Percentiles rank a stretch among this genome's conserved stretches.
phyloP scores from a whole-genome alignment of 495 filamentous ascomycete genomes.

The Friedmanniomyces endolithicus region DNA sequence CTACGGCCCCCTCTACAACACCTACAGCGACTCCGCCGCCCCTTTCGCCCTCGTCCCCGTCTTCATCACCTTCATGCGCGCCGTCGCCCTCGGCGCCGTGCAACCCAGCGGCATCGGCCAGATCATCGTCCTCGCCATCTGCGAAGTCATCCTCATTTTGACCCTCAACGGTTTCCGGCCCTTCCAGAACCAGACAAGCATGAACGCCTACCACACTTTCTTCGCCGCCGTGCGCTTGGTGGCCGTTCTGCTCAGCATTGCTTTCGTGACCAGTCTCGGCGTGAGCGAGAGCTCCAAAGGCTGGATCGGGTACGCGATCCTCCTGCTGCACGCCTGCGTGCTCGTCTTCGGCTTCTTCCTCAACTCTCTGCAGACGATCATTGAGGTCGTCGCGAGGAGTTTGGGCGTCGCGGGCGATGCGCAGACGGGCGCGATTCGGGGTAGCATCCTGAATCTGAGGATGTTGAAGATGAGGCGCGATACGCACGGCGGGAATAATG shows the following conservation, averaged over 20 bases:
- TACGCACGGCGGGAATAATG: background rate
- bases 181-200: slow-evolving; percentile 84
- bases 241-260: slow-evolving; percentile 68
- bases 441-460: slow-evolving; percentile 16
- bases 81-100: slow-evolving; percentile 78
- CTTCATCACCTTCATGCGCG: slow-evolving; percentile 69
- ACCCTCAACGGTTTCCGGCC: slow-evolving; percentile 82
- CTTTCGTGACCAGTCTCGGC: slow-evolving; percentile 72
- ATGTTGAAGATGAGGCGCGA: slow-evolving; percentile 18
- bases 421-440: slow-evolving; percentile 14
- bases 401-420: slow-evolving; percentile 14
- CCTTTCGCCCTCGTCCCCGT: slow-evolving; percentile 80
- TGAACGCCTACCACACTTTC: slow-evolving; percentile 87
- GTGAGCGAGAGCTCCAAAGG: slow-evolving; percentile 66
- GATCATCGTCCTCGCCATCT: slow-evolving; percentile 79
- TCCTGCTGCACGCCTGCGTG: slow-evolving; percentile 74
- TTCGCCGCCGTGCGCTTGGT: slow-evolving; percentile 69
- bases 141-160: slow-evolving; percentile 82
- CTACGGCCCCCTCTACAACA: slow-evolving; percentile 96
- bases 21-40: slow-evolving; percentile 78
- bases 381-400: slow-evolving; percentile 60
- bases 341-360: slow-evolving; percentile 89
- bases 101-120: slow-evolving; percentile 90
- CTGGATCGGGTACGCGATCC: slow-evolving; percentile 90
- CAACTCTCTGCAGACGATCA: slow-evolving; percentile 76